Conservation (phyloP, 345 rosid species). For the Eucalyptus shirleyi region DNA sequence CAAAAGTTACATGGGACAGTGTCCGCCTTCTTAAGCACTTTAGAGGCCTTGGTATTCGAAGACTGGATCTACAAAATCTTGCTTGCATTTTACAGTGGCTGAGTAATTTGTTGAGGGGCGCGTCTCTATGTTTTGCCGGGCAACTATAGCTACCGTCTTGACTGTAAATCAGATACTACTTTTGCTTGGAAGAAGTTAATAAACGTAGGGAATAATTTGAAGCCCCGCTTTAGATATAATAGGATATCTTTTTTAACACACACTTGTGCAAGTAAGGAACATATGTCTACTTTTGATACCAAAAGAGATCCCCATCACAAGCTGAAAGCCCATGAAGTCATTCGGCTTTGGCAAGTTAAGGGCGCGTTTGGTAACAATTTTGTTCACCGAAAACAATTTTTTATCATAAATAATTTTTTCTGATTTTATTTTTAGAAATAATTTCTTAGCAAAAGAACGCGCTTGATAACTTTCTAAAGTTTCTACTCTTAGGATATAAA, state of each 20-base stretch:
- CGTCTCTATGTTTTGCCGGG: not conserved
- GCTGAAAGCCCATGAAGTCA: not conserved
- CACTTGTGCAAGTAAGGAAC: too few species aligned
- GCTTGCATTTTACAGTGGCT: not conserved
- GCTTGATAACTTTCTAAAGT: fast-evolving
- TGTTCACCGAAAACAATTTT: too few species aligned
- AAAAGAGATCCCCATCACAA: not conserved
- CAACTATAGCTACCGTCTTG: not conserved
- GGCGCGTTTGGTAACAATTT: fast-evolving
- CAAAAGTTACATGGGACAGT: not conserved
- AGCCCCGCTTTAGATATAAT: too few species aligned
- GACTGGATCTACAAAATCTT: not conserved
- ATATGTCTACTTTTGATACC: not conserved
- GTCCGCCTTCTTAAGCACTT: not conserved
- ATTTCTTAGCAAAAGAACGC: fast-evolving
- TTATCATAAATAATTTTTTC: too few species aligned
- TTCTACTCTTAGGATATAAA: fast-evolving
- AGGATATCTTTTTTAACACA: too few species aligned
- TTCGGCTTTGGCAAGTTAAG: fast-evolving
- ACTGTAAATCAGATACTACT: not conserved
- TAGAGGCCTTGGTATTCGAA: not conserved
- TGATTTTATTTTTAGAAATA: fast-evolving
- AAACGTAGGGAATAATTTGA: too few species aligned
- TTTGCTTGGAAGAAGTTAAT: too few species aligned
- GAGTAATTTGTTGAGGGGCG: not conserved